A percentile compares a stretch with the other conserved stretches of the same genome.
Evolutionary conservation across 75 land plant species (phyloP).

Genomic region (Sequoia sempervirens): DNA sequence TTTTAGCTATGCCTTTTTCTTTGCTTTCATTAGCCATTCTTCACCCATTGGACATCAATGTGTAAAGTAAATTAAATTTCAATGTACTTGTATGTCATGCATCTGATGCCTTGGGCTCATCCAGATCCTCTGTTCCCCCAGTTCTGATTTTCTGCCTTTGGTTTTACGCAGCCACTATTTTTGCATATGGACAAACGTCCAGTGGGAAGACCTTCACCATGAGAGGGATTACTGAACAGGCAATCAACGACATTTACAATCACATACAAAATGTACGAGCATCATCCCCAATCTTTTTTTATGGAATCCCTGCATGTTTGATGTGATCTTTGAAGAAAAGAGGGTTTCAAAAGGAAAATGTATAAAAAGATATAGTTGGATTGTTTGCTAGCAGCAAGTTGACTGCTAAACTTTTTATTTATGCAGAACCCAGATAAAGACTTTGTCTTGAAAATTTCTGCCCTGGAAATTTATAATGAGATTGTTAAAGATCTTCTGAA

Average conservation of each 20-base stretch:
- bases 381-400: not conserved
- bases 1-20: not conserved
- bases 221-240: conserved; percentile 82
- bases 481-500: conserved; percentile 70
- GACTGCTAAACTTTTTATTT: not conserved
- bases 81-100: not conserved
- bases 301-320: not conserved
- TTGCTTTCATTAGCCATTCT: not conserved
- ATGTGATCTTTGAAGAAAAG: not conserved
- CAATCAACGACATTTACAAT: conserved; percentile 66
- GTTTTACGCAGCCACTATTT: conserved; percentile 68
- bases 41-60: not conserved
- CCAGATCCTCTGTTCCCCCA: not conserved
- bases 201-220: conserved; percentile 92
- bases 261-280: conserved; percentile 61
- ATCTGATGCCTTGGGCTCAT: not conserved
- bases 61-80: not conserved
- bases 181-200: conserved; percentile 94
- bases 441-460: conserved; percentile 69
- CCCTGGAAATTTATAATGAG: conserved; percentile 87
- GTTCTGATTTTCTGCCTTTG: not conserved
- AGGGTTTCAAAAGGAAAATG: too few relatives aligned
- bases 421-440: conserved; percentile 68
- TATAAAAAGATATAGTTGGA: not conserved
- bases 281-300: not conserved